Base-by-base conservation (phyloP, 1,139 yeast species). In the Suhomyces coccinellae region DNA sequence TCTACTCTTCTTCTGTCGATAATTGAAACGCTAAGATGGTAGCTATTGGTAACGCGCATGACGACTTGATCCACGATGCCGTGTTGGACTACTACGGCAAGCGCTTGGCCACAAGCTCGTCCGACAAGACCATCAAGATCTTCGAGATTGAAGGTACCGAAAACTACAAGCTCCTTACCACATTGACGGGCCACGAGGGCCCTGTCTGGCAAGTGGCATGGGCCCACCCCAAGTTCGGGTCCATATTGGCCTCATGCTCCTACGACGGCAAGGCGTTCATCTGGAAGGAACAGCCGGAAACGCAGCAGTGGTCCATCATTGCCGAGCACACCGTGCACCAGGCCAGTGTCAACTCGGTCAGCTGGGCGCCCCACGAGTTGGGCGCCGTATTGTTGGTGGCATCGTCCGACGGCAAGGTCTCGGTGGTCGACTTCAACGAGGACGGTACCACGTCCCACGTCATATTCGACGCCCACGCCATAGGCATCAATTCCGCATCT, bases 221-320 rank as follows among this genome's bases (percentile, higher is more conserved):
- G 99, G 98, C 99, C 2, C 99, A 95, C 64, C 99, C 99, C 35
- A 93, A 93, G 66, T 93, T 93, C 61, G 99, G 99, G 31, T 86
- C 90, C 6, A 88, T 93, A 53, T 75, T 93, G 54, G 99, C 99
- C 0, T 86, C 96, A 26, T 90, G 96, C 55, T 88, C 97, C 1
- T 95, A 89, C 61, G 99, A 93, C 62, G 99, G 99, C 45, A 86
- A 85, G 60, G 98, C 89, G 9, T 71, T 91, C 52, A 83, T 95
- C 58, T 93, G 99, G 99, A 86, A 90, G 62, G 97, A 93, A 65
- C 73, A 69, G 46, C 77, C 75, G 20, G 97, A 89, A 58, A 83
- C 85, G 45, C 91, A 87, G 43, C 82, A 78, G 57, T 95, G 99
- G 99, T 74, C 87, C 28, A 85, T 83, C 57, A 87, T 93, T 57